Evolutionary conservation across 2,329 filamentous ascomycete genomes (phyloP).

Genomic region (Lecanicillium sp.): DNA sequence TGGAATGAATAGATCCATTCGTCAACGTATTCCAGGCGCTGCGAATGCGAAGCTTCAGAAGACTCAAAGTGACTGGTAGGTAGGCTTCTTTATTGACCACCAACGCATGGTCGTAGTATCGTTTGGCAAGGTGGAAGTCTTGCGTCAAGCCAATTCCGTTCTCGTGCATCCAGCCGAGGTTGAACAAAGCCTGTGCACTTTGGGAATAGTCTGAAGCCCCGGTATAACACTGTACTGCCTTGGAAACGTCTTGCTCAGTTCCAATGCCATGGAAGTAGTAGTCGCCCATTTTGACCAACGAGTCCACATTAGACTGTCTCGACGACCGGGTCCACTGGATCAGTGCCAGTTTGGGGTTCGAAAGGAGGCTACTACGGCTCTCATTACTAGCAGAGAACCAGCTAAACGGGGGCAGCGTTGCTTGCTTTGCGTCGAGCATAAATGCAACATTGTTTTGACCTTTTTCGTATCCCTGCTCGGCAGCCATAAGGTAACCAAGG

Average conservation of each 20-base stretch:
- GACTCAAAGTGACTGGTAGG: slow-evolving; percentile 78
- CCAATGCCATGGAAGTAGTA: slow-evolving; percentile 87
- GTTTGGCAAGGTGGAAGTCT: slow-evolving; percentile 93
- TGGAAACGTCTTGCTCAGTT: slow-evolving; percentile 61
- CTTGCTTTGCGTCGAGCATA: slow-evolving; percentile 67
- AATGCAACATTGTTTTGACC: slow-evolving; percentile 87
- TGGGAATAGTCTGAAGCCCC: slow-evolving; percentile 85
- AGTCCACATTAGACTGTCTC: slow-evolving; percentile 86
- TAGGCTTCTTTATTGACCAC: slow-evolving; percentile 92
- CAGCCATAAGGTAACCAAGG: slow-evolving; percentile 75
- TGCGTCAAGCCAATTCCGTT: slow-evolving; percentile 89
- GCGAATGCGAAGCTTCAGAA: slow-evolving; percentile 74
- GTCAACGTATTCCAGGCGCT: slow-evolving; percentile 95
- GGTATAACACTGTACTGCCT: slow-evolving; percentile 88
- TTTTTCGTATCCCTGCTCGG: slow-evolving; percentile 85
- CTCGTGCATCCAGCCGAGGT: slow-evolving; percentile 99
- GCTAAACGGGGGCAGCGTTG: slow-evolving; percentile 26
- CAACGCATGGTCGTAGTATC: slow-evolving; percentile 88
- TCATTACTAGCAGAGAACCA: slow-evolving; percentile 29
- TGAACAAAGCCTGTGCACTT: slow-evolving; percentile 93
- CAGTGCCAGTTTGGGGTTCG: slow-evolving; percentile 58
- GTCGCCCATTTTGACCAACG: slow-evolving; percentile 95
- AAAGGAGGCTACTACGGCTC: slow-evolving; percentile 29
- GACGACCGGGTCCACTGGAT: slow-evolving; percentile 95
- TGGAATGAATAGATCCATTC: slow-evolving; percentile 83